Evolutionary conservation across 768 basidiomycete species (phyloP).

Genomic region (Mycena rebaudengoi): DNA sequence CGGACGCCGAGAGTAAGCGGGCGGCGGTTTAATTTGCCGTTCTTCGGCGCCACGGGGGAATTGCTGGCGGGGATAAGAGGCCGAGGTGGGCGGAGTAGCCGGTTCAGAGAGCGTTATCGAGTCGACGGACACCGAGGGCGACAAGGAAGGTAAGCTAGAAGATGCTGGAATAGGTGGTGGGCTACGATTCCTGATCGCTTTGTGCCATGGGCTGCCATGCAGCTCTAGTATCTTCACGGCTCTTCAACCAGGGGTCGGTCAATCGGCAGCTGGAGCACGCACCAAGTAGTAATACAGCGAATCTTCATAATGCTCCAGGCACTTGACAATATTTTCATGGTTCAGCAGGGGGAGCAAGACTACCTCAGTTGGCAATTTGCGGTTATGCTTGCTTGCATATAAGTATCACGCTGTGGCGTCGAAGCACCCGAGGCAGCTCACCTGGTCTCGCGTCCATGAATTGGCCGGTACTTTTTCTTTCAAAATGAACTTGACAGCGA

Average conservation of each 20-base stretch:
- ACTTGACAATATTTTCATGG: constrained; percentile 86
- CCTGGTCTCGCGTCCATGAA: constrained; percentile 38
- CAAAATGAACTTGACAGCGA: constrained; percentile 95
- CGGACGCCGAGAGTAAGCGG: constrained; percentile 66
- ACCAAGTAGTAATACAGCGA: constrained; percentile 87
- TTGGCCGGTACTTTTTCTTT: constrained; percentile 69
- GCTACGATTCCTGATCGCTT: constrained; percentile 45
- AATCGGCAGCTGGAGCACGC: constrained; percentile 35
- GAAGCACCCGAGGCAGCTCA: neutral
- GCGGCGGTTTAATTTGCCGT: constrained; percentile 8
- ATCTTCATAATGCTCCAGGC: constrained; percentile 88
- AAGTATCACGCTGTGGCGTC: constrained; percentile 43
- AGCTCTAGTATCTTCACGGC: constrained; percentile 82
- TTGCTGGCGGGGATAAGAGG: constrained; percentile 21
- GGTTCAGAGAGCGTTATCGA: constrained; percentile 54
- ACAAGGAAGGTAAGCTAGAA: constrained; percentile 60
- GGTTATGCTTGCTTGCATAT: constrained; percentile 56
- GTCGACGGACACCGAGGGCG: constrained; percentile 61
- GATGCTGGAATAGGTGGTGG: constrained; percentile 38
- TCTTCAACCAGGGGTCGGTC: constrained; percentile 2
- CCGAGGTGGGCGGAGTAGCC: constrained; percentile 50
- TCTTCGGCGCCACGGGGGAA: constrained; percentile 18
- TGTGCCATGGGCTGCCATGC: constrained; percentile 90
- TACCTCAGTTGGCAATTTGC: constrained; percentile 83
- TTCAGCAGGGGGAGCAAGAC: constrained; percentile 75